Evolutionary conservation across 1,284 basidiomycete species (phyloP), one percentile per base, ranked within the genome.

Genomic region (Fomitopsis schrenkii): DNA sequence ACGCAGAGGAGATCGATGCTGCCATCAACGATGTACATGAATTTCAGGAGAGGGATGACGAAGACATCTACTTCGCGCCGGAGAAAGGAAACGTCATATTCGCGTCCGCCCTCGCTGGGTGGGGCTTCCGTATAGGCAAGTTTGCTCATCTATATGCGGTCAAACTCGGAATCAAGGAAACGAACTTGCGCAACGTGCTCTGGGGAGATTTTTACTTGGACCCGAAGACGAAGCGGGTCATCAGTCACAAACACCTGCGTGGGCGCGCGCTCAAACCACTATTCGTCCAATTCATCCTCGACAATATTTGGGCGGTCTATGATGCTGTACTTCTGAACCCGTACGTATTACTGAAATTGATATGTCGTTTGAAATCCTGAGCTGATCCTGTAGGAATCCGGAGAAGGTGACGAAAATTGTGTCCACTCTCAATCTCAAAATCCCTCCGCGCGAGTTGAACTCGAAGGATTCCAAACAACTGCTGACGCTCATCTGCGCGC

Each of bases 171-270:
- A 91, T 98, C 72, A 92, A 93, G 72, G 97, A 98, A 75, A 79
- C 80, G 2, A 97, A 93, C 70, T 79, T 99, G 45, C 85, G 93
- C 59, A 84, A 87, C 60, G 94, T 96, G 7, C 80, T 99, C 1
- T 99, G 97, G 97, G 97, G 97, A 1, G 96, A 99, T 75, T 99
- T 91, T 75, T 99, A 93, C 77, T 82, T 99, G 60, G 97, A 99
- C 73, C 94, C 97, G 0, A 99, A 98, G 80, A 91, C 92, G 56
- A 99, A 98, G 77, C 85, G 89, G 63, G 93, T 98, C 26, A 90
- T 99, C 70, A 93, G 90, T 66, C 83, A 95, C 72, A 97, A 97
- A 76, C 93, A 95, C 74, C 83, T 97, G 60, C 87, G 86, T 64
- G 94, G 94, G 19, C 85, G 95, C 28, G 82, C 84, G 36, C 77